Evolutionary conservation across 495 filamentous ascomycete genomes (phyloP).

Genomic region (Endocarpon pusillum): DNA sequence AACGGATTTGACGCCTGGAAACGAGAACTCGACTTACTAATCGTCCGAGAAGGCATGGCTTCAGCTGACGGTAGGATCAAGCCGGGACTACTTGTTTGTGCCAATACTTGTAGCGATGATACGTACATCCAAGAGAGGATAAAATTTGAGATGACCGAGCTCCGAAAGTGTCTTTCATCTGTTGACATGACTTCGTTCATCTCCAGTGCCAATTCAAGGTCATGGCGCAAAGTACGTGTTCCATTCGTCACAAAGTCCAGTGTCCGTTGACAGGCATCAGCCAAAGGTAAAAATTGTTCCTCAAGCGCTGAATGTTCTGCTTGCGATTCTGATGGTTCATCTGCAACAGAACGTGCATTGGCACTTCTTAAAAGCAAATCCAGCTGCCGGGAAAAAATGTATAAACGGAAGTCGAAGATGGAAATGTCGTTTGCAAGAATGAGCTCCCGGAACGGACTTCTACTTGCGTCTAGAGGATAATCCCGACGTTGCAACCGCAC

Average conservation of each 20-base stretch:
- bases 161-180: no score
- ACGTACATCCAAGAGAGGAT: conserved; percentile 76
- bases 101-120: conserved; percentile 57
- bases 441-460: conserved; percentile 76
- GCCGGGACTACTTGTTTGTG: conserved; percentile 53
- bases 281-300: conserved; percentile 59
- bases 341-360: conserved; percentile 32
- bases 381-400: conserved; percentile 83
- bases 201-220: conserved; percentile 33
- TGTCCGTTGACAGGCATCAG: conserved; percentile 63
- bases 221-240: conserved; percentile 58
- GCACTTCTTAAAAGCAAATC: conserved; percentile 67
- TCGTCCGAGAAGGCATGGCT: no score
- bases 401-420: conserved; percentile 90
- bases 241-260: conserved; percentile 66
- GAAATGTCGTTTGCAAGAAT: conserved; percentile 94
- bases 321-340: neutral
- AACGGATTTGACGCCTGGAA: no score
- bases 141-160: conserved; percentile 29
- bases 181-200: no score
- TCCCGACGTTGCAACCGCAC: neutral
- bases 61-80: conserved; percentile 52
- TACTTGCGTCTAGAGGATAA: conserved; percentile 48
- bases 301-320: conserved; percentile 4
- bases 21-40: no score